These are phyloP conservation scores for Chytriomyces sp. DNA, from an alignment of 192 early-diverging fungal species.

Conservation along the genomic window DNA sequence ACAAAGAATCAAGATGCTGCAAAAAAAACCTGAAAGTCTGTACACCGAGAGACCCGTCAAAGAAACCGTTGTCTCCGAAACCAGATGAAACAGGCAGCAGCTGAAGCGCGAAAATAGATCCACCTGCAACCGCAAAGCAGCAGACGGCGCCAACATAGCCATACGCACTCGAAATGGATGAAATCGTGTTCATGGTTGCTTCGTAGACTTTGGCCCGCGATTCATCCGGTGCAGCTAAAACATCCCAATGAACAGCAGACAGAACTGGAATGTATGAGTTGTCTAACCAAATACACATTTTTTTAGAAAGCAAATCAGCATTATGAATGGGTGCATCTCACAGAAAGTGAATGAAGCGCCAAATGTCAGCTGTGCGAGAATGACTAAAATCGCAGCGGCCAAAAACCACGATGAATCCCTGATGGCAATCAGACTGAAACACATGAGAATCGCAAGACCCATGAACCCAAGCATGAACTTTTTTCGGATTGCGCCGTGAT, in stretches of 20 bases:
- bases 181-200: constrained; percentile 27
- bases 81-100: constrained; percentile 21
- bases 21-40: constrained; percentile 1
- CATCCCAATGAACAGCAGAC: constrained; percentile 27
- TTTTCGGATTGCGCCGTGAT: constrained; percentile 39
- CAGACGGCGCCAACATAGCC: constrained; percentile 28
- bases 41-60: constrained; percentile 7
- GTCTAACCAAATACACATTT: neutral
- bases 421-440: constrained; percentile 18
- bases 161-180: constrained; percentile 14
- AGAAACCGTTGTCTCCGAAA: constrained; percentile 20
- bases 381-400: neutral
- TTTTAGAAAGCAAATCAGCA: no score
- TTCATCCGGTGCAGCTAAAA: constrained; percentile 3
- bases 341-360: constrained; percentile 25
- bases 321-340: no score
- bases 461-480: constrained; percentile 36
- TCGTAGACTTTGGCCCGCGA: constrained; percentile 3
- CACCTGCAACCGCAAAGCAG: constrained; percentile 31
- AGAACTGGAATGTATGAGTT: constrained; percentile 33
- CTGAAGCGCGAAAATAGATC: constrained; percentile 17
- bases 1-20: no score
- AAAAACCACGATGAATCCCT: constrained; percentile 19
- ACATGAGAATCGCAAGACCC: neutral
- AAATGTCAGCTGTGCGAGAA: constrained; percentile 16